Evolutionary conservation across 2,329 filamentous ascomycete species (phyloP), one percentile per base, ranked within the genome.

Genomic region (Dactylellina parvicollis): DNA sequence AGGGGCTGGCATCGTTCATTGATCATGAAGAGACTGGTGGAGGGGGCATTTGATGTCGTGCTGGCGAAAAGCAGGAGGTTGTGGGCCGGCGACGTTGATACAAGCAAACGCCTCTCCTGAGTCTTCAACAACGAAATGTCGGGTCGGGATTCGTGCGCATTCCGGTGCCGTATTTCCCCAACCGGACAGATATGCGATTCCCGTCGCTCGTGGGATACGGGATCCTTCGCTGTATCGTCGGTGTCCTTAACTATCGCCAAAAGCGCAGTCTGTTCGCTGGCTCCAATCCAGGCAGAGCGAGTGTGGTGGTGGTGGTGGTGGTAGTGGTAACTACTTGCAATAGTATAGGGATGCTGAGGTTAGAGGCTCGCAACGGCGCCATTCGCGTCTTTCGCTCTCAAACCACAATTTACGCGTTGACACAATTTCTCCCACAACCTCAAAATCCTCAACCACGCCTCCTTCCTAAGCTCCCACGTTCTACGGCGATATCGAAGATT

Each of bases 1-100:
- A 54, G 60, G 69, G 69, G 69, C 69, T 73, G 69, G 69, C 69
- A 73, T 73, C 18, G 69, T 73, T 73, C 69, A 73, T 73, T 73
- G 69, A 73, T 73, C 69, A 73, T 73, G 60, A 73, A 65, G 69
- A 66, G 55, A 44, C 42, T 56, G 65, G 47, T 47, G 56, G 49
- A 57, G 50, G 50, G 40, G 16, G 50, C 32, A 55, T 50, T 60
- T 34, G 55, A 14, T 30, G 36, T 26, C 18, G 34, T 54, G 28
- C 30, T 24, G 20, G 12, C 54, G 18, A 34, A 47, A 32, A n/a
- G 20, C 26, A 22, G 44, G 20, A 49, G 26, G 22, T 46, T 59
- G 40, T 40, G 52, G 42, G 36, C 20, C 30, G 26, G 52, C 14
- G 24, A 44, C 52, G n/a, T 44, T 44, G n/a, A 16, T 20, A 12